Conservation (phyloP, 2,329 filamentous ascomycete genomes). For the Aspergillus felis region DNA sequence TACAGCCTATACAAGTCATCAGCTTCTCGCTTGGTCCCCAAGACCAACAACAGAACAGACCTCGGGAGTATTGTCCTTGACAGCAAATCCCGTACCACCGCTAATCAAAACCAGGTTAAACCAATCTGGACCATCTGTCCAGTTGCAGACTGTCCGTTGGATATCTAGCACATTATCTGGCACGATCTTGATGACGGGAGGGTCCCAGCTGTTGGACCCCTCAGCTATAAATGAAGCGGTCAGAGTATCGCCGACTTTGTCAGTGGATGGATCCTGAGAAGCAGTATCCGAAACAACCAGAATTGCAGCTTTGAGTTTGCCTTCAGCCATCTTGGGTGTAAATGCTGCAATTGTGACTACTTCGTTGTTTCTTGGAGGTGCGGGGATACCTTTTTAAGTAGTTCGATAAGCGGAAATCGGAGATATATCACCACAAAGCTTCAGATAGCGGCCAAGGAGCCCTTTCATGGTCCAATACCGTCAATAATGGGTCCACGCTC, state of each 20-base stretch:
- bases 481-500: no score
- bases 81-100: conserved; percentile 88
- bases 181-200: conserved; percentile 69
- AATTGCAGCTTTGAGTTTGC: conserved; percentile 65
- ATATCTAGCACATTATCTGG: conserved; percentile 72
- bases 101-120: conserved; percentile 79
- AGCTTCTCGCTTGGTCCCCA: conserved; percentile 6
- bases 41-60: conserved; percentile 43
- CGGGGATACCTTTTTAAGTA: background rate
- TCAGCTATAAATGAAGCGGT: conserved; percentile 64
- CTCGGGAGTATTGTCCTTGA: conserved; percentile 83
- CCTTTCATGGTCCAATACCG: no score
- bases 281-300: conserved; percentile 91
- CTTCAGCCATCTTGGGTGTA: conserved; percentile 25
- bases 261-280: conserved; percentile 70
- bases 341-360: conserved; percentile 7
- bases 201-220: conserved; percentile 67
- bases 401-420: background rate
- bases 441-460: background rate
- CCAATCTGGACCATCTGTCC: conserved; percentile 63
- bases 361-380: conserved; percentile 1
- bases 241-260: conserved; percentile 66
- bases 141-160: conserved; percentile 65
- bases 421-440: background rate
- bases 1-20: conserved; percentile 59